Base-by-base conservation (phyloP, 331 rosid genomes). In the Telfairia occidentalis region DNA sequence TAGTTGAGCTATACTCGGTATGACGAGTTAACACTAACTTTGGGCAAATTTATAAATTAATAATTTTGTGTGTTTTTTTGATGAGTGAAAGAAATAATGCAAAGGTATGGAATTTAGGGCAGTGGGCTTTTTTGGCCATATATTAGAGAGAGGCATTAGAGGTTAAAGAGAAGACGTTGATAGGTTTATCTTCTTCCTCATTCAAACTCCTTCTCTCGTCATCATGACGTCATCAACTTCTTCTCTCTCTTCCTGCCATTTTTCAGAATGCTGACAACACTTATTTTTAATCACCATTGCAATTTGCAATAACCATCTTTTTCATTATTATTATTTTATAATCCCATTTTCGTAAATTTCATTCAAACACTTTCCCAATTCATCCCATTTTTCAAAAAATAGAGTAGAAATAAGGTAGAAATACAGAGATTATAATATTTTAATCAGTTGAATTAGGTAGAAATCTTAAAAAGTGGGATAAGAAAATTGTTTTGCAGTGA, bases 61-160 rank as follows among this genome's bases (percentile, higher is more conserved):
- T n/a, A n/a, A n/a, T n/a, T n/a, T n/a, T n/a, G n/a, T n/a, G n/a
- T n/a, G n/a, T n/a, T n/a, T n/a, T n/a, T n/a, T n/a, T n/a, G n/a
- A n/a, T 50, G 59, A 23, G 35, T 57, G 64, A 57, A 2, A 57
- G 2, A 30, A 61, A 15, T 16, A 18, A 28, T 59, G 9, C n/a
- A 28, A 24, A 58, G 37, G 12, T 59, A 34, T 32, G 46, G 40
- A 63, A 63, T 63, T 63, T 18, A 63, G 70, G 70, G 70, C 45
- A 63, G 70, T 63, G 70, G 70, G 70, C 45, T 34, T 34, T 63
- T 63, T 60, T 30, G 67, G 67, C 67, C 37, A 59, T 59, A 28
- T 12, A 28, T 59, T 59, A 26, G 66, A 59, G 61, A 23, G 61
- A 61, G 69, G 15, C 70, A 32, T 63, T 30, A 18, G 43, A 10